phyloP scores from a whole-genome alignment of 768 basidiomycete species.

The Chalciporus sphaerocephalus region DNA sequence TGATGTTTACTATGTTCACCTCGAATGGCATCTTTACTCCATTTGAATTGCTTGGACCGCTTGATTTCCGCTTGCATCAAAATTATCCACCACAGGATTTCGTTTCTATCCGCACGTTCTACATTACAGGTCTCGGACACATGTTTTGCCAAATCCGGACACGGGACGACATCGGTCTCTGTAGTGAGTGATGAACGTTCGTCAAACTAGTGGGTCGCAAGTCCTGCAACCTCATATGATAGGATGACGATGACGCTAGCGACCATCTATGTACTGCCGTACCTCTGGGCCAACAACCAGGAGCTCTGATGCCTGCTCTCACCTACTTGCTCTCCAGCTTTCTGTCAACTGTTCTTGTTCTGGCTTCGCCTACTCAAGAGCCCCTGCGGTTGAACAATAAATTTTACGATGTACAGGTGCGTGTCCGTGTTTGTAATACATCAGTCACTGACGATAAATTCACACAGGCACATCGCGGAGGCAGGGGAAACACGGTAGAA shows the following conservation, averaged over 20 bases:
- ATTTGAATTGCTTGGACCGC: no score
- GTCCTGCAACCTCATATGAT: slow-evolving; percentile 13
- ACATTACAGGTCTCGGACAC: not conserved
- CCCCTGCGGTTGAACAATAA: slow-evolving; percentile 20
- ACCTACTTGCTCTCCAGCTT: slow-evolving; percentile 8
- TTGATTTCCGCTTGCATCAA: no score
- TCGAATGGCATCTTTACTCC: no score
- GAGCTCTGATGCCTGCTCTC: slow-evolving; percentile 13
- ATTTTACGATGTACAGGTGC: slow-evolving; percentile 52
- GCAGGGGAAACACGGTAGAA: slow-evolving; percentile 71
- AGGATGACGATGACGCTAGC: not conserved
- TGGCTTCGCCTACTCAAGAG: slow-evolving; percentile 29
- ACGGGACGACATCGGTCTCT: not conserved
- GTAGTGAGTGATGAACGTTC: slow-evolving; percentile 26
- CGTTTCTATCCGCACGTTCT: slow-evolving; percentile 20
- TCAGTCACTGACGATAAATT: slow-evolving; percentile 4
- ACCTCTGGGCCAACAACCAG: not conserved
- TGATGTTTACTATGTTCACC: no score
- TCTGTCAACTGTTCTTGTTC: slow-evolving; percentile 9
- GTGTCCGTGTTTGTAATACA: slow-evolving; percentile 1
- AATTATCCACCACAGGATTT: not conserved
- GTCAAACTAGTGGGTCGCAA: slow-evolving; percentile 19
- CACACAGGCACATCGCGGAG: slow-evolving; percentile 66
- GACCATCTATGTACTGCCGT: not conserved
- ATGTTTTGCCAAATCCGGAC: slow-evolving; percentile 19